Evolutionary conservation across 73 alveolate genomes (phyloP), one percentile per base, ranked within the genome.

Genomic region (Stentor coeruleus): DNA sequence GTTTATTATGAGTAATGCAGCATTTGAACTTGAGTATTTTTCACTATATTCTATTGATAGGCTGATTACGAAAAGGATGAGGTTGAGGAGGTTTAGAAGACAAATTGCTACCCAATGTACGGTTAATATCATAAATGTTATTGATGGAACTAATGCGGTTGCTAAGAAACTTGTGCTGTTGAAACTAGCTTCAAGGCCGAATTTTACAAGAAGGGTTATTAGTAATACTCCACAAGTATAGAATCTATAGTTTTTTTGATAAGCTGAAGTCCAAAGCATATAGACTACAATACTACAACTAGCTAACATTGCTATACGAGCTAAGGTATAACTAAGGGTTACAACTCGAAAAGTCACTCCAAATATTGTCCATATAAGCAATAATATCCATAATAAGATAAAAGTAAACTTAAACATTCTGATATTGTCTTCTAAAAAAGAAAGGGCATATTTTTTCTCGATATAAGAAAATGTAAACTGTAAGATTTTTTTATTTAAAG

Each of bases 291-390:
- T 33, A 15, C 40, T 33, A 2, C n/a, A 66, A 28, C 79, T 40
- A 20, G 37, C n/a, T 1, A 40, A 20, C 33, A 66, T 20, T 14
- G 39, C 39, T 20, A 66, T 66, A 37, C 79, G n/a, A 20, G 37
- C 37, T 11, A 66, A 20, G 20, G 36, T 66, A 66, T 66, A 66
- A 20, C 37, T 40, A 20, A 66, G 79, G 33, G 1, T 40, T 26
- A 40, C n/a, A 1, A 28, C 41, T 1, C n/a, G 39, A 20, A 20
- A 33, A 1, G 37, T 20, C n/a, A 33, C 37, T 66, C 15, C 39
- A 33, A 20, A 66, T 28, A 66, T 31, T 26, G 79, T 66, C 79
- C 79, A 66, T 1, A 66, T 20, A 66, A 66, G n/a, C 79, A 66
- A 0, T 11, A 66, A 11, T 1, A 66, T 26, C 79, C 79, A 66